phyloP scores from a whole-genome alignment of 1,284 basidiomycete genomes.

The Heterobasidion occidentale region DNA sequence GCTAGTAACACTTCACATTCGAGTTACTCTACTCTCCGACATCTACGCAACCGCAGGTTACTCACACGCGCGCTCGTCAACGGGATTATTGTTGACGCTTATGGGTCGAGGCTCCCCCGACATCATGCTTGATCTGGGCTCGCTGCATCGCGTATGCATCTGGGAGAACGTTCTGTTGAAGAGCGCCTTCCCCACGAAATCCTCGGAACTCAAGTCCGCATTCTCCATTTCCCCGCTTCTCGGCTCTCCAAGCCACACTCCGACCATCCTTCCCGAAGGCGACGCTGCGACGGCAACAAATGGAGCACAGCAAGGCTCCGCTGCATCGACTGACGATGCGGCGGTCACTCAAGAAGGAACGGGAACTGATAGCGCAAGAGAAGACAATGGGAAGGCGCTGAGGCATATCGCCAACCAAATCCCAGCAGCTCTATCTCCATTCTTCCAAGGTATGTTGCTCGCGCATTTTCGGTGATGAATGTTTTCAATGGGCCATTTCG shows the following conservation, averaged over 20 bases:
- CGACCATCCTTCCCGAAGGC: conserved; percentile 28
- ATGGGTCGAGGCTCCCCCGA: conserved; percentile 56
- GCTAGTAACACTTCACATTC: conserved; percentile 74
- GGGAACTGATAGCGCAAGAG: conserved; percentile 30
- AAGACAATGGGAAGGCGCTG: conserved; percentile 70
- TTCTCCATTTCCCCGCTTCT: conserved; percentile 34
- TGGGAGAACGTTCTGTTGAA: conserved; percentile 87
- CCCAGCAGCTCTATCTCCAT: conserved; percentile 71
- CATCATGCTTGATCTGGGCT: conserved; percentile 71
- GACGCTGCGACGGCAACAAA: conserved; percentile 23
- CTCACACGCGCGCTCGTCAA: conserved; percentile 73
- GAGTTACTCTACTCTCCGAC: conserved; percentile 81
- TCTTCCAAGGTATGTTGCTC: conserved; percentile 83
- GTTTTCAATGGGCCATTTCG: conserved; percentile 7
- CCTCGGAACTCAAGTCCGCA: conserved; percentile 35
- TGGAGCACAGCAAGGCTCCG: conserved; percentile 27
- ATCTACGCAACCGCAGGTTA: conserved; percentile 84
- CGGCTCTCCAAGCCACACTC: conserved; percentile 32
- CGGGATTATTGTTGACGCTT: conserved; percentile 70
- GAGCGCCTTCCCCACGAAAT: conserved; percentile 43
- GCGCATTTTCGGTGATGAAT: neutral
- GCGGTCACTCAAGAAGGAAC: conserved; percentile 2
- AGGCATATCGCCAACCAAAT: conserved; percentile 79
- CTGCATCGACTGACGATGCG: conserved; percentile 10
- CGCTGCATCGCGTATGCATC: conserved; percentile 75